These are phyloP conservation scores for Nymphaea colorata DNA, from an alignment of 164 flowering plant genomes.

Conservation along the genomic window DNA sequence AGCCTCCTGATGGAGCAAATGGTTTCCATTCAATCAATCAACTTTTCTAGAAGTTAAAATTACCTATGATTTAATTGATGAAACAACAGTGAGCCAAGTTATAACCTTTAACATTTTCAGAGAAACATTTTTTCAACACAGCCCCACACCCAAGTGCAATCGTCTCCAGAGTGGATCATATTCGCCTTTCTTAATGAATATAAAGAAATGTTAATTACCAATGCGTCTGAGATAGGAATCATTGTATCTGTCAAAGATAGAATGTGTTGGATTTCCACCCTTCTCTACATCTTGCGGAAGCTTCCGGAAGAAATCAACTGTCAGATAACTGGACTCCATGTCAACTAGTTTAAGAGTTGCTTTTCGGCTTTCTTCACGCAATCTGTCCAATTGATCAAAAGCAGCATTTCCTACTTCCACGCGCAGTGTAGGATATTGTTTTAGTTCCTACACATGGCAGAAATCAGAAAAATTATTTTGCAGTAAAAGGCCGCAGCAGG, in stretches of 20 bases:
- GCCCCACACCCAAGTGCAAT: neutral
- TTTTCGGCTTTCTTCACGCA: conserved; percentile 78
- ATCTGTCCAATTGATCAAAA: conserved; percentile 61
- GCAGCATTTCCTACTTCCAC: conserved; percentile 77
- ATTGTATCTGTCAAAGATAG: conserved; percentile 87
- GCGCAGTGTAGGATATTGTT: conserved; percentile 48
- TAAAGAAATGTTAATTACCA: conserved; percentile 28
- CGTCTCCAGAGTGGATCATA: neutral
- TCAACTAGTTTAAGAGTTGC: conserved; percentile 81
- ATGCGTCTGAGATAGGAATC: conserved; percentile 77
- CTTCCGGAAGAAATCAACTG: conserved; percentile 94
- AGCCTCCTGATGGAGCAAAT: too few species aligned
- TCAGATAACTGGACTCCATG: conserved; percentile 83
- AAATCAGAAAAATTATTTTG: neutral
- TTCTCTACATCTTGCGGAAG: conserved; percentile 94
- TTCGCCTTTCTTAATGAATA: neutral
- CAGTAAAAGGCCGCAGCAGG: too few species aligned
- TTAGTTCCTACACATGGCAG: conserved; percentile 50
- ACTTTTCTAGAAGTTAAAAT: too few species aligned
- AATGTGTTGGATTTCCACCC: conserved; percentile 92
- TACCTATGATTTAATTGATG: too few species aligned
- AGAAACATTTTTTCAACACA: neutral
- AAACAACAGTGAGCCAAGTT: too few species aligned
- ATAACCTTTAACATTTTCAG: neutral
- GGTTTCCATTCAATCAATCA: too few species aligned